Percentiles rank a stretch among this genome's conserved stretches.
Conservation (phyloP, 768 basidiomycete species). For the Xanthoconium stramineum region DNA sequence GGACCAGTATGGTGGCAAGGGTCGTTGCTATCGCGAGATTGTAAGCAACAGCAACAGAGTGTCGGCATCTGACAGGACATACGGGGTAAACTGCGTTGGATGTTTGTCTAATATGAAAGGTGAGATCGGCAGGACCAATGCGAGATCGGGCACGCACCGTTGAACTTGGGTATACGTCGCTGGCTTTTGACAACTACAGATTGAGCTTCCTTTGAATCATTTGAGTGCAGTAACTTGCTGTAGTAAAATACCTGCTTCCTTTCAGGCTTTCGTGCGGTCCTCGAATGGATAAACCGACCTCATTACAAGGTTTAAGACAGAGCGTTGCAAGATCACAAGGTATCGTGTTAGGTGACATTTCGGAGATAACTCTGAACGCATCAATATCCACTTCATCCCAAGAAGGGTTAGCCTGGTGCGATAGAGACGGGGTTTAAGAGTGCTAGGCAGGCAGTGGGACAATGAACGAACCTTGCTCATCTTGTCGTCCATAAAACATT, state of each 20-base stretch:
- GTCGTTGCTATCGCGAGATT: conserved; percentile 32
- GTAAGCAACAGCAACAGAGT: background rate
- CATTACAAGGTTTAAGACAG: conserved; percentile 55
- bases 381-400: conserved; percentile 43
- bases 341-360: conserved; percentile 41
- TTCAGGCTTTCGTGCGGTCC: conserved; percentile 1
- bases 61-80: conserved; percentile 4
- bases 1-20: conserved; percentile 59
- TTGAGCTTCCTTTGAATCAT: background rate
- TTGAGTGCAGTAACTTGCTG: conserved; percentile 8
- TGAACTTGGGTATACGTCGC: conserved; percentile 14
- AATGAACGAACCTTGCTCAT: conserved; percentile 12
- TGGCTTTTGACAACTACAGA: conserved; percentile 4
- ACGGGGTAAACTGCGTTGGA: conserved; percentile 23
- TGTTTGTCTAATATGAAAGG: conserved; percentile 15
- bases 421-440: background rate
- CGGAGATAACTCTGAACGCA: conserved; percentile 37
- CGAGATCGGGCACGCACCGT: conserved; percentile 13
- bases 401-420: conserved; percentile 28
- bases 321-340: conserved; percentile 57
- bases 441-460: background rate
- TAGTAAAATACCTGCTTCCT: conserved; percentile 24
- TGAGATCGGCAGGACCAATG: conserved; percentile 5
- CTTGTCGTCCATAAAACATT: conserved; percentile 25
- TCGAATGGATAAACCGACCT: conserved; percentile 37